Base-by-base conservation (phyloP, 2,329 filamentous ascomycete species). In the Pestalotiopsis sp. region DNA sequence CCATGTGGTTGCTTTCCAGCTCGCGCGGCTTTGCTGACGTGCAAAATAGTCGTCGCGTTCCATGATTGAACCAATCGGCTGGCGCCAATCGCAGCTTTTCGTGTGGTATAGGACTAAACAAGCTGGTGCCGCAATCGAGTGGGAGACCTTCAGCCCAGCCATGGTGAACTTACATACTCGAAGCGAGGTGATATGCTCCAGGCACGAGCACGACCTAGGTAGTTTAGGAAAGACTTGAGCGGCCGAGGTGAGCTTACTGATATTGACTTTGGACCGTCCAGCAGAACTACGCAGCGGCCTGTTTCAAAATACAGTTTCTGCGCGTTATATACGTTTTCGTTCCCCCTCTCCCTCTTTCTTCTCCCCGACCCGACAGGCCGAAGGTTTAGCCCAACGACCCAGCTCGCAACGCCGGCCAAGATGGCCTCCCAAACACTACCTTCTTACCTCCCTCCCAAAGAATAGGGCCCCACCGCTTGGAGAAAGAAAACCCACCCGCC, bases 221-320 rank as follows among this genome's bases (percentile, higher is more conserved):
- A 27, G 25, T 25, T 7, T 36, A 36, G 20, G 13, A 36, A 27
- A 14, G 12, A 17, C 4, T 7, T 14, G 20, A 59, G 27, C 17
- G 23, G 23, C 57, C 27, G 38, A 40, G 31, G 9, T 62, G 13
- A 62, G 31, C n/a, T 62, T 23, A 14, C 13, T 36, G n/a, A 23
- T 17, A 62, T 40, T 36, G 59, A 40, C 59, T 62, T 62, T 36
- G 3, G n/a, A 23, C 31, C n/a, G 38, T 14, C 31, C 27, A 62
- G 11, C 3, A 20, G 25, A 20, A 12, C 59, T 40, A 36, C n/a
- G 25, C 25, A 40, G 59, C 59, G 59, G 59, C 9, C 31, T 62
- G 59, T 62, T 62, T 62, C 59, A 62, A 14, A 62, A 36, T 62
- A 40, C 31, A 62, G 59, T 62, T 62, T 62, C 59, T 40, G 59